These are phyloP conservation scores for Claviceps maximensis DNA, from an alignment of 2,329 filamentous ascomycete genomes.

Conservation along the genomic window DNA sequence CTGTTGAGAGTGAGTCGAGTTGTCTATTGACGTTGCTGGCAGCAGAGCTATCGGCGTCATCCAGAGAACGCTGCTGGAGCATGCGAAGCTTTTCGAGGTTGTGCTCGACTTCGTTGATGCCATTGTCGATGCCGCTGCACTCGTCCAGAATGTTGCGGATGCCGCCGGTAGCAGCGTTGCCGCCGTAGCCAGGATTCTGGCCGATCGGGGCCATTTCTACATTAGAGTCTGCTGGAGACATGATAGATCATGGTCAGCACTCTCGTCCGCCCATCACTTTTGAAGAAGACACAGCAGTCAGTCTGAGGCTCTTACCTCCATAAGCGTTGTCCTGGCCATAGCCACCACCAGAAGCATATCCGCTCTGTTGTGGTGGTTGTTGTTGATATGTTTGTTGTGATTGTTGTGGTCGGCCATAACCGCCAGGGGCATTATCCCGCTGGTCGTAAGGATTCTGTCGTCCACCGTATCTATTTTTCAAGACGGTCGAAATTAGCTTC, in stretches of 20 bases:
- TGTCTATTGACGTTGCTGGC: constrained; percentile 53
- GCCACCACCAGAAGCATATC: constrained; percentile 5
- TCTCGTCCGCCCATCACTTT: background rate
- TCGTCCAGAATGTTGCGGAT: constrained; percentile 68
- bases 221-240: constrained; percentile 27
- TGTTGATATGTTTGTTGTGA: background rate
- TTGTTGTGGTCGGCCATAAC: constrained; percentile 17
- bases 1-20: constrained; percentile 59
- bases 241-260: background rate
- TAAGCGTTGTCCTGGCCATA: constrained; percentile 17
- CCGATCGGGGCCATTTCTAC: constrained; percentile 61
- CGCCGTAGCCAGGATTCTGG: constrained; percentile 29
- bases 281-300: background rate
- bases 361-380: background rate
- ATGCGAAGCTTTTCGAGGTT: constrained; percentile 60
- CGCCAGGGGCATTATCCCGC: constrained; percentile 26
- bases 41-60: constrained; percentile 58
- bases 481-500: background rate
- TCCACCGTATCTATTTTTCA: constrained; percentile 36
- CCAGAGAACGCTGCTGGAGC: constrained; percentile 58
- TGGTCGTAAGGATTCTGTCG: constrained; percentile 47
- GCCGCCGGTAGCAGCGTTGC: constrained; percentile 41
- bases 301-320: constrained; percentile 14
- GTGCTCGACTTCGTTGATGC: constrained; percentile 59
- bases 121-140: constrained; percentile 65